Evolutionary conservation across 2,329 filamentous ascomycete genomes (phyloP).

Genomic region (Botrytis cinerea): DNA sequence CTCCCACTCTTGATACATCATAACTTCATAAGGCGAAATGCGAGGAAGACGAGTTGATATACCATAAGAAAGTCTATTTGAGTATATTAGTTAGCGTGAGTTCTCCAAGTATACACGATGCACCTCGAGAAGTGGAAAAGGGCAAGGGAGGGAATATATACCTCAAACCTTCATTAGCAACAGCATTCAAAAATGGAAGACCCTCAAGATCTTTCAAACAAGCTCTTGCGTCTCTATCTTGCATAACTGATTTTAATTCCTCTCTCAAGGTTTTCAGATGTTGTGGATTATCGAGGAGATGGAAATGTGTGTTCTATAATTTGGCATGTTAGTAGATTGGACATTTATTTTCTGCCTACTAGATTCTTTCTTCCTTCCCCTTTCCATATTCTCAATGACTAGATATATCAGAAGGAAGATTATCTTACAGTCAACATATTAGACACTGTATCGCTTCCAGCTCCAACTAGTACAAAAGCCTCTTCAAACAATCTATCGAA

Average conservation of each 20-base stretch:
- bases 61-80: conserved; percentile 28
- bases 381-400: no score
- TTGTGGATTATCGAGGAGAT: conserved; percentile 31
- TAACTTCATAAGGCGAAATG: conserved; percentile 22
- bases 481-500: conserved; percentile 30
- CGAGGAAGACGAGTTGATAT: conserved; percentile 27
- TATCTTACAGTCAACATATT: conserved; percentile 23
- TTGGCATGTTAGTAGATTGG: not conserved
- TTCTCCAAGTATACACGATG: not conserved
- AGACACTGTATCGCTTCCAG: conserved; percentile 32
- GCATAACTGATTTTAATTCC: conserved; percentile 28
- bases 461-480: conserved; percentile 31
- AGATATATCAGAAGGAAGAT: no score
- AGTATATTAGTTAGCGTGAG: not conserved
- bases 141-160: not conserved
- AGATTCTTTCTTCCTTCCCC: not conserved
- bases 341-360: fast-evolving
- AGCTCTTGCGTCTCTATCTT: conserved; percentile 5
- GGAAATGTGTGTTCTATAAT: conserved; percentile 24
- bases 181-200: conserved; percentile 21
- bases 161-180: conserved; percentile 30
- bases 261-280: conserved; percentile 27
- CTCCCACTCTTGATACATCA: conserved; percentile 26
- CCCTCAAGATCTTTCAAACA: conserved; percentile 33
- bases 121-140: not conserved